These are phyloP conservation scores for Acacia crassicarpa DNA, from an alignment of 306 rosid genomes.

Conservation along the genomic window DNA sequence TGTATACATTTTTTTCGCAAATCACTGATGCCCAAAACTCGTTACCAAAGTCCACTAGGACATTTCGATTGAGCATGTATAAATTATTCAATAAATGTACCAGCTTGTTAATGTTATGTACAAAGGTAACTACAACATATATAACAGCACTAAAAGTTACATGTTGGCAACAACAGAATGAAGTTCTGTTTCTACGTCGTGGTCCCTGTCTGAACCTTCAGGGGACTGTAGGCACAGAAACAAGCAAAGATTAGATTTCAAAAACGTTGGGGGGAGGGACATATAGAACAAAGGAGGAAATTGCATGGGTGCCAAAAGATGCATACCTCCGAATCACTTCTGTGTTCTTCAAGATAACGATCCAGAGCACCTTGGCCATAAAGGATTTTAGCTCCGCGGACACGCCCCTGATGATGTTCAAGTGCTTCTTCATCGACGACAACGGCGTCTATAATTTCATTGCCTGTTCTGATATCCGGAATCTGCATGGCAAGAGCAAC, in stretches of 20 bases:
- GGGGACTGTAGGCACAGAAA: slow-evolving; percentile 31
- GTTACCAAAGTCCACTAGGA: background rate
- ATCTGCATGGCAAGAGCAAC: slow-evolving; percentile 54
- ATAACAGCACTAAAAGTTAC: slow-evolving; percentile 47
- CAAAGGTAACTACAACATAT: slow-evolving; percentile 45
- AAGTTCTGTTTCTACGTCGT: slow-evolving; percentile 71
- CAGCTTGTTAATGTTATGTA: slow-evolving; percentile 51
- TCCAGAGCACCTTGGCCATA: slow-evolving; percentile 77
- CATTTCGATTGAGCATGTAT: slow-evolving; percentile 28
- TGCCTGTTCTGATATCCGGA: slow-evolving; percentile 76
- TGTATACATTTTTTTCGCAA: slow-evolving; percentile 16
- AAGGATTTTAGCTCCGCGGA: slow-evolving; percentile 82
- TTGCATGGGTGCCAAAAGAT: background rate
- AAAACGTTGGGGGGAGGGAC: background rate
- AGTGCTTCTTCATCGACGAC: slow-evolving; percentile 86
- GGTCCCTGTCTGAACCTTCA: slow-evolving; percentile 51
- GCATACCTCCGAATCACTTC: slow-evolving; percentile 54
- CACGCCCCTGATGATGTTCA: slow-evolving; percentile 39
- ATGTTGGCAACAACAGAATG: slow-evolving; percentile 88
- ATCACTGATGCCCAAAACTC: slow-evolving; percentile 24
- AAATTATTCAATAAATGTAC: slow-evolving; percentile 43
- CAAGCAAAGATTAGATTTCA: slow-evolving; percentile 18
- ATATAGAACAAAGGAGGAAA: background rate
- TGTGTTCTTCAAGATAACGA: slow-evolving; percentile 56
- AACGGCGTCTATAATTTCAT: slow-evolving; percentile 75